Base-by-base conservation (phyloP, 768 basidiomycete species). In the Tulasnella sp. region DNA sequence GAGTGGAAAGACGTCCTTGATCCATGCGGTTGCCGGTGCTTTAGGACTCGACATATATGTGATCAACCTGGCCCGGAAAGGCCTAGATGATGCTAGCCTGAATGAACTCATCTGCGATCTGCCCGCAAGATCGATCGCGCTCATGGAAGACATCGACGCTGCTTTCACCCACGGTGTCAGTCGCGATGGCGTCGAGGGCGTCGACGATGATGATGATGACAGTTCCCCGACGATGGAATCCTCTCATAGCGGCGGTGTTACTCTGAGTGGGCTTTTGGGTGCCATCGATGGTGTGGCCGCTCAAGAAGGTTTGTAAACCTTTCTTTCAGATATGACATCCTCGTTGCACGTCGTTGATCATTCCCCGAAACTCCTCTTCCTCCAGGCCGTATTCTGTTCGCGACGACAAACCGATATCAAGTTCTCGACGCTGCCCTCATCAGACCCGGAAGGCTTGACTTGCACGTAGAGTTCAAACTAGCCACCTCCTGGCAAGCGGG, bases 141-240 rank as follows among this genome's bases (percentile, higher is more conserved):
- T 95, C 46, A 93, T 95, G 90, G 93, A 95, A 84, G 94, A 95
- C 83, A 92, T 95, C 77, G 94, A 95, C 81, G 92, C 91, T 2
- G 93, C 93, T 2, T 93, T 94, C 85, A 85, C 86, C 42, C 87
- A 86, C 68, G 85, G 86, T 31, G 81, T 88, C 74, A 86, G 75
- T 58, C 87, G 87, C 52, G 85, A 87, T n/a, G 73, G 56, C 44
- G 72, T 39, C 31, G 75, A 52, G 36, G 56, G 74, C 58, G 38
- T 62, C 77, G 27, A 56, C 77, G 42, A 71, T n/a, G 19, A 5
- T 0, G 56, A 76, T 36, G 21, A 39, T 78, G 52, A 44, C 48
- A 48, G 36, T 38, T 40, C 19, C 38, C 72, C 27, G 42, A 18
- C 62, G 62, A 27, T 68, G 62, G 73, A 40, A 44, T 62, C 77